Conservation (phyloP, 768 basidiomycete species). For the Steccherinum ochraceum region DNA sequence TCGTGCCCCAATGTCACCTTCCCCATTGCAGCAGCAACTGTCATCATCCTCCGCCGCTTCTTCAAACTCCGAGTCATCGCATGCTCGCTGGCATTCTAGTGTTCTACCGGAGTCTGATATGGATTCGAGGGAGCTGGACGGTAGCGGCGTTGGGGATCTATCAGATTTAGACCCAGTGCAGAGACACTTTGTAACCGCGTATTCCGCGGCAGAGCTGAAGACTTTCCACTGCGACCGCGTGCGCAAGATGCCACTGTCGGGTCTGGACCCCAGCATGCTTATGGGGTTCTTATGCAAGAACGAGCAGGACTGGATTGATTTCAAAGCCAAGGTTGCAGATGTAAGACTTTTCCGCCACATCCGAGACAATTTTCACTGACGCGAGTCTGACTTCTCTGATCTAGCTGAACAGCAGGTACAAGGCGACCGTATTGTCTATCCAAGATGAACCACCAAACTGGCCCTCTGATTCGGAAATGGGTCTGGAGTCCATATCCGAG, state of each 20-base stretch:
- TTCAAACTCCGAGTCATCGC: slow-evolving; percentile 27
- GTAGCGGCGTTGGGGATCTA: slow-evolving; percentile 17
- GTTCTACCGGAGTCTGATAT: slow-evolving; percentile 24
- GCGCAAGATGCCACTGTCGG: slow-evolving; percentile 87
- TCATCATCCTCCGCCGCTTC: slow-evolving; percentile 33
- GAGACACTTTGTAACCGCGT: slow-evolving; percentile 67
- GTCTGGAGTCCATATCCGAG: slow-evolving; percentile 78
- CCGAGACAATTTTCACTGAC: background rate
- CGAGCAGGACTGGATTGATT: slow-evolving; percentile 81
- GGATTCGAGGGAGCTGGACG: slow-evolving; percentile 31
- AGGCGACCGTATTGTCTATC: slow-evolving; percentile 70
- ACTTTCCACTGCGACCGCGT: slow-evolving; percentile 98
- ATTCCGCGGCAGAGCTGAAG: slow-evolving; percentile 62
- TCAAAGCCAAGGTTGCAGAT: slow-evolving; percentile 63
- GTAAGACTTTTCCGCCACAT: slow-evolving; percentile 37
- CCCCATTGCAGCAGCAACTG: slow-evolving; percentile 59
- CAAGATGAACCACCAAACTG: slow-evolving; percentile 86
- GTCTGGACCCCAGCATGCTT: slow-evolving; percentile 95
- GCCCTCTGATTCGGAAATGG: slow-evolving; percentile 73
- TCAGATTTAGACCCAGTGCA: slow-evolving; percentile 41
- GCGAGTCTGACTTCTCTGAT: background rate
- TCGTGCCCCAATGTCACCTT: slow-evolving; percentile 54
- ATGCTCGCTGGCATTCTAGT: slow-evolving; percentile 26
- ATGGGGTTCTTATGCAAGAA: slow-evolving; percentile 85
- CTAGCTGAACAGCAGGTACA: slow-evolving; percentile 39